These are phyloP conservation scores for Elsinoe necatrix DNA, from an alignment of 2,329 filamentous ascomycete genomes.

Conservation along the genomic window DNA sequence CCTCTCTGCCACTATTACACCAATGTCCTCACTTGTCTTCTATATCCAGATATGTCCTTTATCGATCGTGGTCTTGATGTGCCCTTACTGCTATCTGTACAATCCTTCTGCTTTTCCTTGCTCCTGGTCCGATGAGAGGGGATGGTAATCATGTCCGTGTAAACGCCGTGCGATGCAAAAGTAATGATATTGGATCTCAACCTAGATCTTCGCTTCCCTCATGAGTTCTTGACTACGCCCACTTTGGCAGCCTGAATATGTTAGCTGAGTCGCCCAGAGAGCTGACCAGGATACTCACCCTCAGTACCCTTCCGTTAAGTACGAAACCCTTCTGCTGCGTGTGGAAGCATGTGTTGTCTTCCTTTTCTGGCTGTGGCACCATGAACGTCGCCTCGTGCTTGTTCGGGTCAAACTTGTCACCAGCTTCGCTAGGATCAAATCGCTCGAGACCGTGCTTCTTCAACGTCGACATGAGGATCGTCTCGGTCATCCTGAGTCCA, in stretches of 20 bases:
- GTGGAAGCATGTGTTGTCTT: conserved; percentile 82
- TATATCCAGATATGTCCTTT: background rate
- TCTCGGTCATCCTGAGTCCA: conserved; percentile 91
- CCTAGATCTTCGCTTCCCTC: too few species aligned
- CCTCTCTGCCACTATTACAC: background rate
- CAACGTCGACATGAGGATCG: conserved; percentile 75
- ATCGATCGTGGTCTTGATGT: background rate
- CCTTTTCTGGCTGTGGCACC: conserved; percentile 76
- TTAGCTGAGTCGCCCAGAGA: background rate
- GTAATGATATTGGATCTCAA: too few species aligned
- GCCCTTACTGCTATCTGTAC: conserved; percentile 1
- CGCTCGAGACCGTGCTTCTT: conserved; percentile 91
- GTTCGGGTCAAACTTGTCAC: conserved; percentile 91
- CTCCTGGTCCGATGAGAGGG: conserved; percentile 1
- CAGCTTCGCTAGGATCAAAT: conserved; percentile 62
- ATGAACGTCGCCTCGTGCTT: conserved; percentile 95
- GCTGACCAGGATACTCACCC: conserved; percentile 37
- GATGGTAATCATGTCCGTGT: background rate
- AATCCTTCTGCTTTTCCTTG: background rate
- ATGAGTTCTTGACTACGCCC: conserved; percentile 80
- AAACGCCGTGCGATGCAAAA: conserved; percentile 12
- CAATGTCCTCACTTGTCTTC: background rate
- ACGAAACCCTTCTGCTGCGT: conserved; percentile 94
- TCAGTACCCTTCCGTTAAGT: conserved; percentile 80
- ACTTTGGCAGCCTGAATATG: conserved; percentile 68